Conservation (phyloP, 2,329 filamentous ascomycete species). For the Stemphylium lycopersici region DNA sequence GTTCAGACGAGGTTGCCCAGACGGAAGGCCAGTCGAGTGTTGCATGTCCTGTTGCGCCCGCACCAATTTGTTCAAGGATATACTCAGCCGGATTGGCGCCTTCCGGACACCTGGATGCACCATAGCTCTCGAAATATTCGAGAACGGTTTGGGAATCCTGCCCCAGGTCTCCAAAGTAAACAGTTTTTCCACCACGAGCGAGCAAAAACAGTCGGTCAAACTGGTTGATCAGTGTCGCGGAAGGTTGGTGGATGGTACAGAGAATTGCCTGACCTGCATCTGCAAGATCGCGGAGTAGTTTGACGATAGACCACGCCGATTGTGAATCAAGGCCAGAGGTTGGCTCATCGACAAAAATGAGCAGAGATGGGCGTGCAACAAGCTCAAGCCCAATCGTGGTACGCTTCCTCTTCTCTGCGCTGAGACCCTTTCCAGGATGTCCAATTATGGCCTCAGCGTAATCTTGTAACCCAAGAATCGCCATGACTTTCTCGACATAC, state of each 20-base stretch:
- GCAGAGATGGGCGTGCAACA: conserved; percentile 24
- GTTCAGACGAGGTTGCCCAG: conserved; percentile 18
- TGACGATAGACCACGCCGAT: conserved; percentile 85
- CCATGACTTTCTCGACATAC: no score
- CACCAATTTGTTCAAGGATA: conserved; percentile 62
- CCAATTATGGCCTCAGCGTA: no score
- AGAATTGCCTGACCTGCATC: conserved; percentile 80
- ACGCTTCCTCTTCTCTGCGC: no score
- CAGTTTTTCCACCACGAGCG: conserved; percentile 71
- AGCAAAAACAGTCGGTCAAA: conserved; percentile 81
- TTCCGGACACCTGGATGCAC: conserved; percentile 65
- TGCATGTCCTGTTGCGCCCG: neutral
- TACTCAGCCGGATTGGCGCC: conserved; percentile 81
- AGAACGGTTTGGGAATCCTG: conserved; percentile 68
- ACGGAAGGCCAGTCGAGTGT: conserved; percentile 17
- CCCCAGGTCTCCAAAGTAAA: conserved; percentile 81
- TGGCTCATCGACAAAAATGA: conserved; percentile 61
- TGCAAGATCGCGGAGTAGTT: conserved; percentile 82
- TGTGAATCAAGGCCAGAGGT: conserved; percentile 80
- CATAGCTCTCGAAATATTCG: conserved; percentile 74
- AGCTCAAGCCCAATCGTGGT: conserved; percentile 40
- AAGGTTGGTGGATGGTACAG: conserved; percentile 93
- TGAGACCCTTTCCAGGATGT: no score
- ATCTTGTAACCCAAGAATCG: no score
- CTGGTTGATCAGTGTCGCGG: conserved; percentile 84